Evolutionary conservation across 768 basidiomycete genomes (phyloP), one percentile per base, ranked within the genome.

Genomic region (Suillus decipiens): DNA sequence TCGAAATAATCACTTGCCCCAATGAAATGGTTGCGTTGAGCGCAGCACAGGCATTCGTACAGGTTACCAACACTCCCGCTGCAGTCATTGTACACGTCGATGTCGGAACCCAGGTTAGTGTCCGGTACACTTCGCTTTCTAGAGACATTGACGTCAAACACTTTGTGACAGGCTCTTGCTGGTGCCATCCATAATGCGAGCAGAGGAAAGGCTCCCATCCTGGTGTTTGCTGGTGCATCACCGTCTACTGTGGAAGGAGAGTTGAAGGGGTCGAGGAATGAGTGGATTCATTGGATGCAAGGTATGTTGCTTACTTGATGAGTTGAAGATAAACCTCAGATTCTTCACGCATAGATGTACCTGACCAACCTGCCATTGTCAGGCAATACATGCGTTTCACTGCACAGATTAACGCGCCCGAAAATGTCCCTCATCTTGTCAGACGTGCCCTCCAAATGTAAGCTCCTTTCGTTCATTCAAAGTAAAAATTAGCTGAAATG

Each of bases 11-110:
- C 24, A 90, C 85, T 2, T 88, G 86, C 63, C 89, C 89, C 0
- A 90, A 89, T 62, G 90, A 92, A 69, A 89, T 89, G 86, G 89
- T 90, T 5, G 90, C 87, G 0, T 71, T 91, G 48, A 88, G 83
- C 64, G 85, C 86, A 14, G 90, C 89, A 0, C 89, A 91, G 60
- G 89, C 87, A 1, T 90, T 86, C 67, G 85, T 84, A 0, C 86
- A 88, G 66, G 84, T 83, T 2, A 85, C 84, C 0, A 87, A 87
- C 0, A 86, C 78, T 63, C 87, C 89, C 0, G 89, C 89, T 0
- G 88, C 86, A 0, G 88, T 90, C 4, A 87, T 91, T 37, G 84
- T 91, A 0, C 89, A 92, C 69, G 89, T 90, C 55, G 87, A 89
- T 67, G 87, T 88, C 36, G 87, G 88, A 1, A 88, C 88, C 0